Base-by-base conservation (phyloP, 2,329 filamentous ascomycete species). In the Fusarium illudens region DNA sequence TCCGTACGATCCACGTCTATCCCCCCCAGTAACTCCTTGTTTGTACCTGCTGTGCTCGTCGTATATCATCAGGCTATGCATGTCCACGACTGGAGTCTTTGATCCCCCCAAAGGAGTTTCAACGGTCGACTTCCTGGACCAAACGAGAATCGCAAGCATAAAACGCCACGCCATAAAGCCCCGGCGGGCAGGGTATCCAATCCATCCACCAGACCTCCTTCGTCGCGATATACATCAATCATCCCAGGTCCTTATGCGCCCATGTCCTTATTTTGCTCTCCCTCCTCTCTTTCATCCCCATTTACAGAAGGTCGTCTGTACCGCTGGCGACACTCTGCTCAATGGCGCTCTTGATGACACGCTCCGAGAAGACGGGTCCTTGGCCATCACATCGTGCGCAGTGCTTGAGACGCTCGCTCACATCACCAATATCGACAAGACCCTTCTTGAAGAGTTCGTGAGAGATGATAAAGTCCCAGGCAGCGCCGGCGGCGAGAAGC, bases 391-490 rank as follows among this genome's bases (percentile, higher is more conserved):
- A 97, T 73, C 90, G 88, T 17, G 93, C 92, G 73, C 87, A 82
- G 17, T 85, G 84, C 81, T 93, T 94, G 55, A 98, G 82, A 12
- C 89, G 84, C 74, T 96, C 91, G 76, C 91, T 94, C 30, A 97
- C 92, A 75, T 91, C 87, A 34, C 86, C 90, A 12, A 97, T 89
- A 77, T 98, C 92, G 25, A 97, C 90, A 19, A 92, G 82, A 0
- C 94, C 93, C 48, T 87, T 86, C 76, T 89, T 88, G 77, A 92
- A 96, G 9, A 94, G 80, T 7, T 92, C 88, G 78, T 97, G 93
- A 55, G 83, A 84, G 74, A 96, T 92, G 63, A 98, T 96, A 56
- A 94, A 83, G 73, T 97, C 94, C 95, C 95, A 98, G 0, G 94
- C 91, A 3, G 93, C 92, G 17, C 90, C 90, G 0, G 91, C 90